A percentile compares a stretch with the other conserved stretches of the same genome.
Conservation (phyloP, 441 rosid genomes). For the Populus hybrid region DNA sequence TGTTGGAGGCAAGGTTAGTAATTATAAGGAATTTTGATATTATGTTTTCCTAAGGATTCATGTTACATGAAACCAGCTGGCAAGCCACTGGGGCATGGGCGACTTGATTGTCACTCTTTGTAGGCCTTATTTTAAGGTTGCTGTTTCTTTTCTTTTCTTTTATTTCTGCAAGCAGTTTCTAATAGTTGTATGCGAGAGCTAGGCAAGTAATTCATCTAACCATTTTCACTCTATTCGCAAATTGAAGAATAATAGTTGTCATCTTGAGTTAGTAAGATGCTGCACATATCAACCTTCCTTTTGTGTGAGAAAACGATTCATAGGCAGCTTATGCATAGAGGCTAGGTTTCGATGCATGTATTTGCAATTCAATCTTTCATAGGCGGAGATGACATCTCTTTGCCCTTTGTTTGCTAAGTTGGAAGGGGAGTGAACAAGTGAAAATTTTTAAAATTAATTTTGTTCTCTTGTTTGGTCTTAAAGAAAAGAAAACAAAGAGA, state of each 20-base stretch:
- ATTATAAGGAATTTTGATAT: neutral
- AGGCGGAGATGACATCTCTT: neutral
- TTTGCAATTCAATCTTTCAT: neutral
- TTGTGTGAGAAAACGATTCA: neutral
- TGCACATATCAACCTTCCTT: neutral
- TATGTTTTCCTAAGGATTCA: neutral
- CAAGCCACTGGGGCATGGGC: neutral
- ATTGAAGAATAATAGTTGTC: constrained; percentile 1
- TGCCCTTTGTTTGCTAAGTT: neutral
- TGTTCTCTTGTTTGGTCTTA: neutral
- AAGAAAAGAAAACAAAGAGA: neutral
- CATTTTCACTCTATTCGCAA: neutral
- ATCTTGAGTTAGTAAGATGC: neutral
- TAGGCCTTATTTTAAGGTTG: neutral
- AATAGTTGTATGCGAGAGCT: neutral
- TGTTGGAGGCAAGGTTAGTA: constrained; percentile 71
- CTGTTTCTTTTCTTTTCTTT: neutral
- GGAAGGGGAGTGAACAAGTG: neutral
- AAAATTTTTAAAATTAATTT: neutral
- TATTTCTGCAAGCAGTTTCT: neutral
- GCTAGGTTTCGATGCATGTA: neutral
- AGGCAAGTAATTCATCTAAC: neutral
- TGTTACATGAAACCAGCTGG: neutral
- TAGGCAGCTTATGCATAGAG: neutral
- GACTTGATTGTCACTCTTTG: neutral